Evolutionary conservation across 169 alveolate genomes (phyloP), one percentile per base, ranked within the genome.

Genomic region (Plasmodium coatneyi): DNA sequence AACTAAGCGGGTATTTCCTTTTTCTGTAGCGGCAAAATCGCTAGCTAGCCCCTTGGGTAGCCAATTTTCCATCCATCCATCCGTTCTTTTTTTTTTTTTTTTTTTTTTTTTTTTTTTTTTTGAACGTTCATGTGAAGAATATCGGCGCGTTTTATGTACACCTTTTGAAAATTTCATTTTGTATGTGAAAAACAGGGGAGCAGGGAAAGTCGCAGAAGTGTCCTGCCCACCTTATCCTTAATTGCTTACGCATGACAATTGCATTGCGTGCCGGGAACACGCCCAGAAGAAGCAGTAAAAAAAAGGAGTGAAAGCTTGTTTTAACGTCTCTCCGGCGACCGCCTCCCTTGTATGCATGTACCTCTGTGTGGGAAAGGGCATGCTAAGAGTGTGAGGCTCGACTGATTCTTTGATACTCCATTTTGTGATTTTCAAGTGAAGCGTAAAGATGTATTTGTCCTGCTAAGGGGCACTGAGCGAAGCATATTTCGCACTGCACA

Each of bases 121-220:
- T 66, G 19, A 4, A 5, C 39, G 14, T 28, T 1, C 36, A 10
- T 66, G 22, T 66, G 30, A 66, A 66, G 36, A 66, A n/a, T 10
- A 25, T 66, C 28, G 76, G 6, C 76, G 36, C 76, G 36, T 66
- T 66, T 66, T 66, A 66, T 25, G 36, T 22, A 66, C 76, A 66
- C 36, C 36, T 66, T 22, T 66, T 22, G 76, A 22, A 22, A 6
- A 28, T 25, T 22, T 25, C 76, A 66, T 9, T 25, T 66, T 66
- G 76, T 41, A 10, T 66, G 76, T 66, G 30, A 66, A 28, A 66
- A 66, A 66, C 36, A 66, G 76, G 76, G 76, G 76, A 60, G 76
- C 76, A 25, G 41, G n/a, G 36, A 28, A 66, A 66, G 76, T 66
- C n/a, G 36, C 22, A 16, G n/a, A 5, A 66, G 30, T 66, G 41